Base-by-base conservation (phyloP, 2,329 filamentous ascomycete genomes). In the Aspergillus unguis region DNA sequence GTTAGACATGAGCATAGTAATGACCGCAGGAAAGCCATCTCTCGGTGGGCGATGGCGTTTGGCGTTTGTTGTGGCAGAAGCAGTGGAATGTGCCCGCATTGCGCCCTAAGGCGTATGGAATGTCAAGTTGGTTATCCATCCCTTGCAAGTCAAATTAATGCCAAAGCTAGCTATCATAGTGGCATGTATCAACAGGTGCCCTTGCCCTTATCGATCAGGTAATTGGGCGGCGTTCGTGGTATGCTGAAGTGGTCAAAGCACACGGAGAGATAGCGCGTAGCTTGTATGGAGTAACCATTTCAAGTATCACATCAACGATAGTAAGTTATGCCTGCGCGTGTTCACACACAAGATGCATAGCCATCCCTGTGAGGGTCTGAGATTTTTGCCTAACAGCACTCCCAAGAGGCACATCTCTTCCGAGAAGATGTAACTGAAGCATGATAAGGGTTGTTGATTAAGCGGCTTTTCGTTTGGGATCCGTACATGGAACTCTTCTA, bases 51-150 rank as follows among this genome's bases (percentile, higher is more conserved):
- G 38, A 38, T 28, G 45, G 49, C 52, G 50, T 65, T 67, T 28
- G 45, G 49, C 52, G 50, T 65, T 67, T 70, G 67, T 70, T 70
- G 65, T 69, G 62, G 56, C 53, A 55, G 57, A 48, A 41, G 36
- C 53, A 44, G 47, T 59, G 59, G 67, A 70, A 70, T 70, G 67
- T 60, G 51, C 57, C 43, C 51, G 52, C 65, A 68, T 65, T 63
- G 62, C 60, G 50, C 53, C 50, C 53, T 38, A 56, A 43, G 50
- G 53, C 61, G 53, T 50, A 56, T 61, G 57, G 67, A 70, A 70
- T 70, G 67, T 54, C 60, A 60, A 51, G 46, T 54, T 55, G 58
- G 61, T 57, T 47, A 48, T 52, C 43, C 44, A 54, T 45, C 44
- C 54, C 55, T 55, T 52, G 48, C 25, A 47, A 37, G 33, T 35